phyloP scores from a whole-genome alignment of 345 rosid species.

The Barbarea vulgaris region DNA sequence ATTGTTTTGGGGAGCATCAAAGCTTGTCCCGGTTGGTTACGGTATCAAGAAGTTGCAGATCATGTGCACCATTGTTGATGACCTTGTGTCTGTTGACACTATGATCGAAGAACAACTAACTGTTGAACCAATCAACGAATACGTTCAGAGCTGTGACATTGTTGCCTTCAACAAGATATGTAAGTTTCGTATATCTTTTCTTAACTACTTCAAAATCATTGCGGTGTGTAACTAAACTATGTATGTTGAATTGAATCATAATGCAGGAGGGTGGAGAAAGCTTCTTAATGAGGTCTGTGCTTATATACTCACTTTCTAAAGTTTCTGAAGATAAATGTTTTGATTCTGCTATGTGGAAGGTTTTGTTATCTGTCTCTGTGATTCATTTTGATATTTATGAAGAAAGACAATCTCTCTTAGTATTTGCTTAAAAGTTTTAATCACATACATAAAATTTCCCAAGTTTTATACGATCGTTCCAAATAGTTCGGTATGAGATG shows the following conservation, averaged over 20 bases:
- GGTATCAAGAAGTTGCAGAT: conserved; percentile 89
- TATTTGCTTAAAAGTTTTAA: too few relatives aligned
- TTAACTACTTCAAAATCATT: background rate
- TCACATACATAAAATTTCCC: too few relatives aligned
- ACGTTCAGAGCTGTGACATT: conserved; percentile 81
- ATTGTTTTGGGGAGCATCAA: conserved; percentile 81
- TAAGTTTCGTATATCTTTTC: conserved; percentile 1
- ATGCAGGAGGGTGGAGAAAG: conserved; percentile 27
- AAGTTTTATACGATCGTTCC: too few relatives aligned
- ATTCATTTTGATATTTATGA: conserved; percentile 2
- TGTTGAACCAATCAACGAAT: conserved; percentile 67
- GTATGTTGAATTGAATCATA: conserved; percentile 15
- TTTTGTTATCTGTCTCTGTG: background rate
- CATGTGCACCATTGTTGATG: conserved; percentile 82
- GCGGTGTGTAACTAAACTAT: too few relatives aligned
- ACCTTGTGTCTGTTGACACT: conserved; percentile 72
- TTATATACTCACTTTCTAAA: background rate
- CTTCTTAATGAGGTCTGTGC: background rate
- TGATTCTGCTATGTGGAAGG: background rate
- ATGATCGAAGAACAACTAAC: conserved; percentile 73
- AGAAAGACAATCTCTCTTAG: background rate
- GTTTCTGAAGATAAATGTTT: background rate
- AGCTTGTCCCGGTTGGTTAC: conserved; percentile 77
- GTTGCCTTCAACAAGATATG: conserved; percentile 91
- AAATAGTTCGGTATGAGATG: too few relatives aligned